Evolutionary conservation across 352 stramenopile genomes (phyloP), one percentile per base, ranked within the genome.

Genomic region (Phytophthora syringae): DNA sequence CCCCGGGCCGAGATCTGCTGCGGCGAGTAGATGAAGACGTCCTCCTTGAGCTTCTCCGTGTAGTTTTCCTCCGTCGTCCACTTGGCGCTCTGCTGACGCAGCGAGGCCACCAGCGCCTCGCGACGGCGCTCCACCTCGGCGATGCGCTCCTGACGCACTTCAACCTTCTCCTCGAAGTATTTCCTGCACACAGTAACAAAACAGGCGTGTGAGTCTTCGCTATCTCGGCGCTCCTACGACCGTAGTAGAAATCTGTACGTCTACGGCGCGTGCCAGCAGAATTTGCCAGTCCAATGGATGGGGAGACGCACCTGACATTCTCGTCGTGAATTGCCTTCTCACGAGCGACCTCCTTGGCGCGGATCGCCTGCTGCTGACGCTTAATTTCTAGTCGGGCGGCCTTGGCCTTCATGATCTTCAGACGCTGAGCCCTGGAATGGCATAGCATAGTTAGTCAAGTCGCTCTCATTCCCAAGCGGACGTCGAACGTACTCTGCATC

Each of bases 331-430:
- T 70, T 37, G 77, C 79, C 70, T 93, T 93, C 74, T 95, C 87
- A 27, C 76, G 79, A 57, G 80, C 85, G 7, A 95, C 85, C 60
- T 95, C 87, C 68, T 86, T 80, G 39, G 87, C 87, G 42, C 87
- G 85, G 45, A 94, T 89, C 21, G 76, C 85, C 74, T 95, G 85
- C 70, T 94, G 82, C 73, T 95, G 85, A 22, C 84, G 85, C 79
- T 95, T 95, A 65, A 93, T 89, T 63, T 91, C 85, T 77, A 95
- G 80, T 67, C 87, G 84, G 47, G 85, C 84, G 10, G 87, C 85
- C 79, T 95, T 95, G 52, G 86, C 85, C 74, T 94, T 94, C 80
- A 93, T 89, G 55, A 95, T 92, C 64, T 85, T 92, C 65, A 83
- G 64, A 42, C 85, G 84, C 64, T 95, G 83, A 16, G 86, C 72